Conservation (phyloP, 345 rosid species). For the Eucalyptus globulus region DNA sequence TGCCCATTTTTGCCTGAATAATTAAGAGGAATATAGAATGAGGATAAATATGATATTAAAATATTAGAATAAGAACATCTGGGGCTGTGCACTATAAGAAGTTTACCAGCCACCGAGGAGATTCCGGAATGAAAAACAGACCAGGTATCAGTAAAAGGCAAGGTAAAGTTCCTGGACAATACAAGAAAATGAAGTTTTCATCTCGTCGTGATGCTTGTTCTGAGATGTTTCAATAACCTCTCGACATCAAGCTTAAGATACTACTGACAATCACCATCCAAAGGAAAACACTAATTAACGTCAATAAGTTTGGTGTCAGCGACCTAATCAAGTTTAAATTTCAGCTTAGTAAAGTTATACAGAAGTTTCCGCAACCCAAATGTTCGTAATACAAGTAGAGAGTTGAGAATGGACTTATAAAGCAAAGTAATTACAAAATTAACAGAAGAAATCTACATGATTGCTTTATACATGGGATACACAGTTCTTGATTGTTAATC, state of each 20-base stretch:
- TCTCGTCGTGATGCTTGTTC: not conserved
- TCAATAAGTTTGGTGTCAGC: not conserved
- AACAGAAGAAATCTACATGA: not conserved
- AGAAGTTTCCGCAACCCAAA: not conserved
- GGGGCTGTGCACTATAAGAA: not conserved
- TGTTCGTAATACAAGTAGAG: not conserved
- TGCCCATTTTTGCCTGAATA: slow-evolving; percentile 95
- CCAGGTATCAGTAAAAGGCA: slow-evolving; percentile 79
- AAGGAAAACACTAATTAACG: not conserved
- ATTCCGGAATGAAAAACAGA: slow-evolving; percentile 92
- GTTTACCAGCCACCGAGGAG: slow-evolving; percentile 97
- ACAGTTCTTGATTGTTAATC: not conserved
- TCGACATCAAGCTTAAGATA: not conserved
- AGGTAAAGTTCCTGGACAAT: slow-evolving; percentile 66
- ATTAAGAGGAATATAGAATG: not conserved
- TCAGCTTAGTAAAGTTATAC: not conserved
- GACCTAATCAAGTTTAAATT: not conserved
- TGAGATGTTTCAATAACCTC: not conserved
- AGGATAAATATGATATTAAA: not conserved
- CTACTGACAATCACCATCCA: not conserved
- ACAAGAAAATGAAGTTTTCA: not conserved
- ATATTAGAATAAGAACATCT: not conserved
- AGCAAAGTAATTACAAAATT: not conserved
- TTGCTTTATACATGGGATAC: not conserved
- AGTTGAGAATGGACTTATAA: not conserved